phyloP scores from a whole-genome alignment of 2,329 filamentous ascomycete genomes.

The Ophiocordyceps camponoti-leonardi region DNA sequence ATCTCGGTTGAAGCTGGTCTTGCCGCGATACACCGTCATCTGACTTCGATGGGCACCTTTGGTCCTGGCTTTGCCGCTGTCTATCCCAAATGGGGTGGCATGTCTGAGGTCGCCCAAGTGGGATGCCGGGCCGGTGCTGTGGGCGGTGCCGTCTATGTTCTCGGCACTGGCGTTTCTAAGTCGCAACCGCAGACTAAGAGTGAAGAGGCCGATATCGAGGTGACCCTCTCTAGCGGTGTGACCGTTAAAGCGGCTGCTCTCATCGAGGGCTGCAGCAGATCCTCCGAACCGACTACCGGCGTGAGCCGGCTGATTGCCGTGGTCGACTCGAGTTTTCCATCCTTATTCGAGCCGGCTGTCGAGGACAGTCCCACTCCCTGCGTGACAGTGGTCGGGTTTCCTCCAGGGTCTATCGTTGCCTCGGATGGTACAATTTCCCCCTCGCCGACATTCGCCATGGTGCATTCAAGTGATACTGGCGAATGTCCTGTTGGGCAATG shows the following conservation, averaged over 20 bases:
- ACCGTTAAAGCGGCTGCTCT: constrained; percentile 36
- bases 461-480: constrained; percentile 80
- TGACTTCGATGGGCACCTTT: constrained; percentile 74
- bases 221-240: constrained; percentile 40
- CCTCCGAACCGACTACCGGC: constrained; percentile 10
- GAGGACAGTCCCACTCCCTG: constrained; percentile 65
- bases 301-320: constrained; percentile 50
- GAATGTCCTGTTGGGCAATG: constrained; percentile 81
- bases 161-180: constrained; percentile 48
- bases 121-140: constrained; percentile 82
- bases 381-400: constrained; percentile 53
- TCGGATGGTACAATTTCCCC: constrained; percentile 16
- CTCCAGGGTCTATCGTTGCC: constrained; percentile 27
- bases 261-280: constrained; percentile 24
- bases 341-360: constrained; percentile 51
- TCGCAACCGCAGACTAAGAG: constrained; percentile 7
- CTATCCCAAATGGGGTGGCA: constrained; percentile 82
- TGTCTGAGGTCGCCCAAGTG: constrained; percentile 79
- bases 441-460: constrained; percentile 39
- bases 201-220: constrained; percentile 16
- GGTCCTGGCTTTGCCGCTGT: constrained; percentile 81
- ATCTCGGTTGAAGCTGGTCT: constrained; percentile 50
- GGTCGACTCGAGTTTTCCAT: constrained; percentile 44
- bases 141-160: constrained; percentile 77
- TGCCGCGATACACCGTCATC: constrained; percentile 56